These are phyloP conservation scores for Claviceps citrina DNA, from an alignment of 2,329 filamentous ascomycete species.

Conservation along the genomic window DNA sequence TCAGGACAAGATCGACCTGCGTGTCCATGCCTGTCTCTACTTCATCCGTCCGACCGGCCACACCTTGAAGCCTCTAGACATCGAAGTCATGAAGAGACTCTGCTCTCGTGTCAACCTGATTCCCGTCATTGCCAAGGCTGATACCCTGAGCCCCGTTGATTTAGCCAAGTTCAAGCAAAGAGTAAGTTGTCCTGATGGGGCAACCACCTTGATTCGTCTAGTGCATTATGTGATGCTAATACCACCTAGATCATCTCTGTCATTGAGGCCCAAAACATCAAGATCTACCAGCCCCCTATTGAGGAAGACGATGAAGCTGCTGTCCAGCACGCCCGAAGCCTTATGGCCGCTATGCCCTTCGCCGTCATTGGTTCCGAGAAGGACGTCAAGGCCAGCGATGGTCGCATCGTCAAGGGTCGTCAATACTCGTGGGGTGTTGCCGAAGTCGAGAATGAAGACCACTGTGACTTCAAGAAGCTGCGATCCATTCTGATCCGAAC, in stretches of 20 bases:
- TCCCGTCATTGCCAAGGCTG: slow-evolving; percentile 94
- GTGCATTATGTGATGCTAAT: slow-evolving; percentile 6
- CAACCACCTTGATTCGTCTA: not conserved
- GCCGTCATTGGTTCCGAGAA: slow-evolving; percentile 98
- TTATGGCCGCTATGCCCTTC: slow-evolving; percentile 97
- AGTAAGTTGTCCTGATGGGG: slow-evolving; percentile 36
- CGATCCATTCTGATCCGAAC: slow-evolving; percentile 96
- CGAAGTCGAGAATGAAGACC: slow-evolving; percentile 98
- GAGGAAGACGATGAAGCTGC: slow-evolving; percentile 98
- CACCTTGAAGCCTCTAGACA: slow-evolving; percentile 95
- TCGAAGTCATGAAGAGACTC: slow-evolving; percentile 99
- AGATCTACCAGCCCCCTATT: slow-evolving; percentile 95
- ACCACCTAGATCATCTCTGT: slow-evolving; percentile 72
- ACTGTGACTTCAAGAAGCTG: slow-evolving; percentile 99
- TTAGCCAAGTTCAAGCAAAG: slow-evolving; percentile 88
- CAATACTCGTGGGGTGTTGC: slow-evolving; percentile 99
- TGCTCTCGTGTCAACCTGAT: slow-evolving; percentile 97
- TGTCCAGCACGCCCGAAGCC: slow-evolving; percentile 80
- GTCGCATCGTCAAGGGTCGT: slow-evolving; percentile 93
- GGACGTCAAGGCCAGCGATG: slow-evolving; percentile 92
- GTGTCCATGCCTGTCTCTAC: slow-evolving; percentile 96
- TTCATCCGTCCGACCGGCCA: slow-evolving; percentile 98
- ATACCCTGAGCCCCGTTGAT: slow-evolving; percentile 87
- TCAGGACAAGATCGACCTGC: slow-evolving; percentile 96
- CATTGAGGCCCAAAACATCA: slow-evolving; percentile 96